phyloP scores from a whole-genome alignment of 345 rosid genomes.

The Kandelia obovata region DNA sequence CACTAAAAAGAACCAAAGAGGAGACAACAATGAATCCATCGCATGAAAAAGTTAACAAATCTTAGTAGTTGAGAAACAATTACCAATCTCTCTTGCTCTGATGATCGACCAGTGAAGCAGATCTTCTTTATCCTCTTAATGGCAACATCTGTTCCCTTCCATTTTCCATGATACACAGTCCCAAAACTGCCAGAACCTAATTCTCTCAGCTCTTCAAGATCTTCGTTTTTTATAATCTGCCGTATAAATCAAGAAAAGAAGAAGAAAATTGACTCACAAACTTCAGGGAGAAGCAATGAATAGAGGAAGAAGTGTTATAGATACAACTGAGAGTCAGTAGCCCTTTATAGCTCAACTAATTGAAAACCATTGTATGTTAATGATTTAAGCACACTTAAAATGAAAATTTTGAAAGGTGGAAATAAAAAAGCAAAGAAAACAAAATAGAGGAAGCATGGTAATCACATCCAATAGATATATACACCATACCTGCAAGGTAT shows the following conservation, averaged over 20 bases:
- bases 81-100: conserved; percentile 96
- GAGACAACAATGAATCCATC: neutral
- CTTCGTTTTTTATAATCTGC: conserved; percentile 83
- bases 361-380: too few species aligned
- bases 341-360: too few species aligned
- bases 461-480: conserved; percentile 7
- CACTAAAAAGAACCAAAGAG: too few species aligned
- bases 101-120: conserved; percentile 89
- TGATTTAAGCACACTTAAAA: too few species aligned
- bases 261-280: neutral
- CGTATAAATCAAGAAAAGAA: neutral
- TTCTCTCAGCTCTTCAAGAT: conserved; percentile 92
- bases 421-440: neutral
- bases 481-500: conserved; percentile 66
- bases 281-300: neutral
- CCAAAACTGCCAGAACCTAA: conserved; percentile 98
- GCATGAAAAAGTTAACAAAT: neutral
- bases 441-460: neutral
- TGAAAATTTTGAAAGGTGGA: neutral
- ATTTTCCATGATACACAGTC: conserved; percentile 96
- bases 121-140: conserved; percentile 91
- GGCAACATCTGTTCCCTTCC: conserved; percentile 99
- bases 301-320: neutral
- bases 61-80: conserved; percentile 12
- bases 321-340: neutral